A percentile compares a stretch with the other conserved stretches of the same genome.
Evolutionary conservation across 352 stramenopile genomes (phyloP).

Genomic region (Pythium phragmiticola): DNA sequence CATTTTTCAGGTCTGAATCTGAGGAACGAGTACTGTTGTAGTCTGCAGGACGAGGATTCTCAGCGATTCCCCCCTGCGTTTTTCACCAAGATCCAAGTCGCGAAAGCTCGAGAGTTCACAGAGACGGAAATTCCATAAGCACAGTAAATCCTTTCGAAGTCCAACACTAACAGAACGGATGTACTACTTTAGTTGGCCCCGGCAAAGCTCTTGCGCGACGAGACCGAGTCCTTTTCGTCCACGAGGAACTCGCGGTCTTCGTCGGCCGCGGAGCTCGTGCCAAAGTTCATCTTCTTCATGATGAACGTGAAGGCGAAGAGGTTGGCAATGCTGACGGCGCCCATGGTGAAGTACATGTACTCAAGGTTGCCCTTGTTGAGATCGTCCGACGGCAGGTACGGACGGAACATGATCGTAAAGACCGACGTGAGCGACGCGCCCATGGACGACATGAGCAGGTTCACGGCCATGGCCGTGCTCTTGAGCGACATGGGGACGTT

Average conservation of each 20-base stretch:
- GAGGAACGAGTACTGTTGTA: no score
- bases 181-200: slow-evolving; percentile 20
- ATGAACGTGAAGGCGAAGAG: slow-evolving; percentile 67
- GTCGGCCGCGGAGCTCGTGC: slow-evolving; percentile 73
- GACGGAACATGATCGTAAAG: slow-evolving; percentile 83
- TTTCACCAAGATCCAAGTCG: no score
- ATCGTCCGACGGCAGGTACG: slow-evolving; percentile 61
- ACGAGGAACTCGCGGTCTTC: slow-evolving; percentile 37
- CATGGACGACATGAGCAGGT: slow-evolving; percentile 88
- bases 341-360: slow-evolving; percentile 90
- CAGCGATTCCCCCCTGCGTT: no score
- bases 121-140: not conserved
- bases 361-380: slow-evolving; percentile 85
- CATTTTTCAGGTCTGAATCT: no score
- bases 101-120: no score
- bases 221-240: slow-evolving; percentile 22
- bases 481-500: slow-evolving; percentile 87
- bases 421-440: slow-evolving; percentile 86
- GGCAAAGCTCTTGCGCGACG: slow-evolving; percentile 23
- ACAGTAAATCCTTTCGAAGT: not conserved
- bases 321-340: slow-evolving; percentile 68
- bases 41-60: no score
- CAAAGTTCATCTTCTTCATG: slow-evolving; percentile 88
- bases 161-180: no score
- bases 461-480: slow-evolving; percentile 84